Conservation (phyloP, 352 stramenopile species). For the Saprolegnia diclina region DNA sequence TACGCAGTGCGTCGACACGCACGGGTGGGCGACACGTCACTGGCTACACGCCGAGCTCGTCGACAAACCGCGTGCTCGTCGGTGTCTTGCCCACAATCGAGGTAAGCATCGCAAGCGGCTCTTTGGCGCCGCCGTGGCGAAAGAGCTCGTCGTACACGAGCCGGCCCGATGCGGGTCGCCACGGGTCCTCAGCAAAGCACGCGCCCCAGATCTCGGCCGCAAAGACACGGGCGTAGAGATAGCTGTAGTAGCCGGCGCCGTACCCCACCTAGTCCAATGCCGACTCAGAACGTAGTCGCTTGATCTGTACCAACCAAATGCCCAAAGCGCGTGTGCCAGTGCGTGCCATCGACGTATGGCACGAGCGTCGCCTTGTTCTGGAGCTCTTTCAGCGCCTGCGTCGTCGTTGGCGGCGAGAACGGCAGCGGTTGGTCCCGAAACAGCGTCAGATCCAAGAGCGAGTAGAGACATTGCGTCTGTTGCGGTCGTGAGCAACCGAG, state of each 20-base stretch:
- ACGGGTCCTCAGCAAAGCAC: slow-evolving; percentile 55
- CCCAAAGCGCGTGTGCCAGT: slow-evolving; percentile 81
- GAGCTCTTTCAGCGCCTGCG: slow-evolving; percentile 47
- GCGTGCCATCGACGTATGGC: slow-evolving; percentile 63
- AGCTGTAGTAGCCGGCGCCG: slow-evolving; percentile 88
- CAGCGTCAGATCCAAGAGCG: slow-evolving; percentile 64
- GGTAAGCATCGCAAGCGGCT: slow-evolving; percentile 76
- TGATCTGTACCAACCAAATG: slow-evolving; percentile 48
- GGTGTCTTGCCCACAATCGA: slow-evolving; percentile 57
- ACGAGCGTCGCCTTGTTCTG: slow-evolving; percentile 73
- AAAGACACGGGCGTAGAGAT: slow-evolving; percentile 88
- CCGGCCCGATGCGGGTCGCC: slow-evolving; percentile 53
- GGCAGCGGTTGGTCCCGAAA: slow-evolving; percentile 55
- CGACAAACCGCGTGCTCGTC: slow-evolving; percentile 56
- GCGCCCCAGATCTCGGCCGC: slow-evolving; percentile 82
- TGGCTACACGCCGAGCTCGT: slow-evolving; percentile 60
- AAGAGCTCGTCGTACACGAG: slow-evolving; percentile 69
- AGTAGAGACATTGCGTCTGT: slow-evolving; percentile 79
- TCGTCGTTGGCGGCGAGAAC: slow-evolving; percentile 41
- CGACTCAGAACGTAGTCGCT: too few relatives aligned
- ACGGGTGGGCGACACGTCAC: background rate
- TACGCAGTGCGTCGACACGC: background rate
- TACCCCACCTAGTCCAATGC: slow-evolving; percentile 52
- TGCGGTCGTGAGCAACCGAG: slow-evolving; percentile 19
- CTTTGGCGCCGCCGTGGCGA: slow-evolving; percentile 78